Percentiles rank a stretch among this genome's conserved stretches.
Evolutionary conservation across 2,329 filamentous ascomycete genomes (phyloP).

Genomic region (Fonsecaea monophora): DNA sequence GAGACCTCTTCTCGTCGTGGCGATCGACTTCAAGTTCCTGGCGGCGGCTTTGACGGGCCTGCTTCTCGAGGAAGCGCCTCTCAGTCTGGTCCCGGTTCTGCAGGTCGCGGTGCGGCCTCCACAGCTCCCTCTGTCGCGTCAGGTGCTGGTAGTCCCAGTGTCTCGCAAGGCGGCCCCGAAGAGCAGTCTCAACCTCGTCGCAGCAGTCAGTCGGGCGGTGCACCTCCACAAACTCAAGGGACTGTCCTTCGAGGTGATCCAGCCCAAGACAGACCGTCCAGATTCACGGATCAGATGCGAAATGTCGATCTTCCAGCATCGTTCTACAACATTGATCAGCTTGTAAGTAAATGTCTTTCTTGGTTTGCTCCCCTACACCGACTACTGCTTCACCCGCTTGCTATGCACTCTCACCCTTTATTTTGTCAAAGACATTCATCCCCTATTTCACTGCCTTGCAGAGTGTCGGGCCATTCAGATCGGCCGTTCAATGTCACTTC

Average conservation of each 20-base stretch:
- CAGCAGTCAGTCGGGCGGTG: conserved; percentile 25
- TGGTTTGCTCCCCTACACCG: conserved; percentile 10
- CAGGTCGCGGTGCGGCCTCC: conserved; percentile 25
- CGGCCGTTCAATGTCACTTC: not conserved
- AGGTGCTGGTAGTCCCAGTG: conserved; percentile 29
- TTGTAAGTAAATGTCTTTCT: conserved; percentile 33
- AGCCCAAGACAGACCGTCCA: conserved; percentile 32
- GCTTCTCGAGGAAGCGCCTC: conserved; percentile 38
- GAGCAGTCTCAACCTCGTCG: conserved; percentile 22
- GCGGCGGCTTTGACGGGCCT: conserved; percentile 40
- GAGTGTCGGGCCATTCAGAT: not conserved
- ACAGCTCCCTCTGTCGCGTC: conserved; percentile 26
- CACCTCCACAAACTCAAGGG: conserved; percentile 15
- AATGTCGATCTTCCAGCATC: conserved; percentile 40
- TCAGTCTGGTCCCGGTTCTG: conserved; percentile 31
- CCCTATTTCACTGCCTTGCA: not conserved
- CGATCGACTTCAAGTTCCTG: conserved; percentile 24
- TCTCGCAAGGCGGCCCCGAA: conserved; percentile 25
- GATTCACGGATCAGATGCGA: conserved; percentile 37
- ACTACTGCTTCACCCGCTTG: not conserved
- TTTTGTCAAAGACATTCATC: not conserved
- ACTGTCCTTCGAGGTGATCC: conserved; percentile 32
- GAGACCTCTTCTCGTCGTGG: conserved; percentile 41
- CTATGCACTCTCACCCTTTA: not conserved
- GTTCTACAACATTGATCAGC: conserved; percentile 40